Conservation (phyloP, 257 asterid genomes). For the Capsicum pubescens region DNA sequence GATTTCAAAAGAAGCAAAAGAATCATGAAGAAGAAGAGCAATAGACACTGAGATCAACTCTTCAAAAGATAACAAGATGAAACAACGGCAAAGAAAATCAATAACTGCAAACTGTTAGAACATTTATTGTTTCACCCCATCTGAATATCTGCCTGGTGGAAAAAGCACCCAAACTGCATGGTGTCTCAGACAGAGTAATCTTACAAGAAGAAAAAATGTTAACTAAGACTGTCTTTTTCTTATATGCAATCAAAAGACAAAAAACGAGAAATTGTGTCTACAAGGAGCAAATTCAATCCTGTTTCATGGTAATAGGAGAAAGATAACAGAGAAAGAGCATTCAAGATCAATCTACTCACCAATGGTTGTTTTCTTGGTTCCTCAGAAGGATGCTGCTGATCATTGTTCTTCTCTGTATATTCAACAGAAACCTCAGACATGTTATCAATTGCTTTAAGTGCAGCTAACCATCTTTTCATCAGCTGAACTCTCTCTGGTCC, state of each 20-base stretch:
- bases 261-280: background rate
- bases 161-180: background rate
- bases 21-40: conserved; percentile 14
- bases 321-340: background rate
- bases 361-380: conserved; percentile 71
- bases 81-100: background rate
- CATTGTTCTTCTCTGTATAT: conserved; percentile 59
- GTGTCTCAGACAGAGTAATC: background rate
- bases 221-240: background rate
- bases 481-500: conserved; percentile 85
- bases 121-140: conserved; percentile 11
- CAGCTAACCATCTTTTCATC: conserved; percentile 91
- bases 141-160: background rate
- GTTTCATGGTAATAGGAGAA: conserved; percentile 8
- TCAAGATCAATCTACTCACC: conserved; percentile 50
- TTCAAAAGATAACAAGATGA: background rate
- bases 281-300: background rate
- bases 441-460: conserved; percentile 63
- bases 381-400: conserved; percentile 60
- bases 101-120: conserved; percentile 10
- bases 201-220: conserved; percentile 5
- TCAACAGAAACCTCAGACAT: conserved; percentile 49
- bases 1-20: conserved; percentile 2
- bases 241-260: background rate
- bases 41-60: background rate